Percentiles rank a stretch among this genome's conserved stretches.
Conservation (phyloP, 2,329 filamentous ascomycete genomes). For the Alternaria sp. region DNA sequence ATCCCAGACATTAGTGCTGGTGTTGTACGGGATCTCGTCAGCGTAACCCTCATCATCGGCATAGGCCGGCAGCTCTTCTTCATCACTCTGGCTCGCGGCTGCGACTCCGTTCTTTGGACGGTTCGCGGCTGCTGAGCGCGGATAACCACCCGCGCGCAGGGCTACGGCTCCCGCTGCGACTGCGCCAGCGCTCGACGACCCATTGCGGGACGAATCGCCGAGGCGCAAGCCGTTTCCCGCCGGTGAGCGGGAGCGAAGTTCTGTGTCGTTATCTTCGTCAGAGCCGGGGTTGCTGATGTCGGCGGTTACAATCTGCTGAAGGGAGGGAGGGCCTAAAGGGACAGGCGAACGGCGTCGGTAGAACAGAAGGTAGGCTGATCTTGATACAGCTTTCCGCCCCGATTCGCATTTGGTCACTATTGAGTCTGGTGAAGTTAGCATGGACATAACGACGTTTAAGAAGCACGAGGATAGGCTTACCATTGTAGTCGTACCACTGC, state of each 20-base stretch:
- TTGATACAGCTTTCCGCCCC: conserved; percentile 71
- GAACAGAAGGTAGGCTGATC: conserved; percentile 90
- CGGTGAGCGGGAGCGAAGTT: conserved; percentile 54
- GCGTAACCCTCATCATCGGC: conserved; percentile 32
- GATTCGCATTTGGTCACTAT: conserved; percentile 71
- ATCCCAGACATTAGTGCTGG: conserved; percentile 16
- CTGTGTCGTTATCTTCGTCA: conserved; percentile 54
- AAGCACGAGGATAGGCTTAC: conserved; percentile 57
- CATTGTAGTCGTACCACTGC: conserved; percentile 97
- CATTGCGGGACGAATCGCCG: conserved; percentile 87
- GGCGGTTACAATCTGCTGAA: conserved; percentile 75
- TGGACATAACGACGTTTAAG: not conserved
- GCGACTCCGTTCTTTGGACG: conserved; percentile 46
- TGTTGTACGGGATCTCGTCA: conserved; percentile 11
- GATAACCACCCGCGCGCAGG: conserved; percentile 50
- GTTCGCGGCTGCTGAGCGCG: conserved; percentile 43
- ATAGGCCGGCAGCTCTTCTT: conserved; percentile 31
- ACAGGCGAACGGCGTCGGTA: conserved; percentile 83
- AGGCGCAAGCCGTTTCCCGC: conserved; percentile 88
- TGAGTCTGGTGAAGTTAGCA: conserved; percentile 67
- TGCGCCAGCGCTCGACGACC: conserved; percentile 90
- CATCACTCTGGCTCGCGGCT: conserved; percentile 46
- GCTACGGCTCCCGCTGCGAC: conserved; percentile 69
- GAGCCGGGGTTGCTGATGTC: conserved; percentile 55
- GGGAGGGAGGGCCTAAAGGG: conserved; percentile 80